These are phyloP conservation scores for Thalassiosira hispida DNA, from an alignment of 352 stramenopile genomes.

Conservation along the genomic window DNA sequence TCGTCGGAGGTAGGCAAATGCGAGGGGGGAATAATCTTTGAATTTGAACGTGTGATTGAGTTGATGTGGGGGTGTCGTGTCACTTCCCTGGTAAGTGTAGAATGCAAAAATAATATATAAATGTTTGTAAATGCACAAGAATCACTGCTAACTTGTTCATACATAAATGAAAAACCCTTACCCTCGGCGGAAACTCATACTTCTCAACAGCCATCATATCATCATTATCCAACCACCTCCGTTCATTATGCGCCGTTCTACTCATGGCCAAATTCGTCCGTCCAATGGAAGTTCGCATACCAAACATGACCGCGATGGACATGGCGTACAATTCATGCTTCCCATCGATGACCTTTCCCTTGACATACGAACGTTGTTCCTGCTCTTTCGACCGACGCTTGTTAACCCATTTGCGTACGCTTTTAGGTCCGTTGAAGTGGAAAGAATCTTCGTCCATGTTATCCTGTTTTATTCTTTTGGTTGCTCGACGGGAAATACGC, in stretches of 20 bases:
- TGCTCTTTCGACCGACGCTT: conserved; percentile 16
- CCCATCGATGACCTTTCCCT: conserved; percentile 86
- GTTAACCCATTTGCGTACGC: conserved; percentile 41
- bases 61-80: conserved; percentile 86
- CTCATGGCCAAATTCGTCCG: conserved; percentile 77
- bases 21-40: conserved; percentile 89
- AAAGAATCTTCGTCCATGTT: conserved; percentile 19
- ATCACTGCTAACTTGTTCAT: no score
- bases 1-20: conserved; percentile 89
- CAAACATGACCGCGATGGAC: conserved; percentile 98
- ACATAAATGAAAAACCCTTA: no score
- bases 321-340: conserved; percentile 96
- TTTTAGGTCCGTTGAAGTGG: conserved; percentile 39
- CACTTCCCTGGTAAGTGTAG: conserved; percentile 36
- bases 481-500: neutral
- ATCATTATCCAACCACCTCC: conserved; percentile 71
- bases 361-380: conserved; percentile 73
- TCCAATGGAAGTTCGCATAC: conserved; percentile 94
- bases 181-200: conserved; percentile 87
- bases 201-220: conserved; percentile 85
- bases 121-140: conserved; percentile 88
- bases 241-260: conserved; percentile 52
- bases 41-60: conserved; percentile 91
- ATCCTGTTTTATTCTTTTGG: conserved; percentile 13
- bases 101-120: conserved; percentile 73